Percentiles rank a stretch among this genome's conserved stretches.
These are phyloP conservation scores for Thraustotheca clavata DNA, from an alignment of 352 stramenopile species.

Conservation along the genomic window DNA sequence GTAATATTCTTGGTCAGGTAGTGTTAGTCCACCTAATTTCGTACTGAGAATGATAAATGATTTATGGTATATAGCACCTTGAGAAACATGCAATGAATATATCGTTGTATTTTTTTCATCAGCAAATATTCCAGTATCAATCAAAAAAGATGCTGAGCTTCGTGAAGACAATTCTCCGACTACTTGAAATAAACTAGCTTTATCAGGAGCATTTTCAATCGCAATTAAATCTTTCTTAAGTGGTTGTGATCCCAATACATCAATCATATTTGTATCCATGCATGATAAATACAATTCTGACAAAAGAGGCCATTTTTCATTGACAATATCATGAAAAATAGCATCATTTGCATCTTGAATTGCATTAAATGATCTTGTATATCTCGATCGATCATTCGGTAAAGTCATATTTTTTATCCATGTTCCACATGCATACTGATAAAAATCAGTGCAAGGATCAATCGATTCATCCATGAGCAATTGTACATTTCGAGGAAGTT, in stretches of 20 bases:
- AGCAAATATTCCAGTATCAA: slow-evolving; percentile 48
- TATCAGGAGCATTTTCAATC: slow-evolving; percentile 31
- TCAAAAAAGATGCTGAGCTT: slow-evolving; percentile 68
- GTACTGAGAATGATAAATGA: too few species aligned
- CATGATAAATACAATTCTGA: slow-evolving; percentile 51
- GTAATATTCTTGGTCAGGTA: slow-evolving; percentile 91
- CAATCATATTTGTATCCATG: slow-evolving; percentile 50
- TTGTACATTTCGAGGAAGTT: slow-evolving; percentile 24
- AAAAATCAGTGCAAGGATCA: slow-evolving; percentile 65
- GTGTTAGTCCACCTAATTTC: slow-evolving; percentile 68
- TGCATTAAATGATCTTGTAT: slow-evolving; percentile 36
- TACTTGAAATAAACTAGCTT: slow-evolving; percentile 38
- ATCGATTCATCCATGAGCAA: slow-evolving; percentile 35
- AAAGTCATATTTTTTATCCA: slow-evolving; percentile 43
- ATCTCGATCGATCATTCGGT: slow-evolving; percentile 23
- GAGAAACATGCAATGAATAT: slow-evolving; percentile 74
- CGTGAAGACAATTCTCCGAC: slow-evolving; percentile 40
- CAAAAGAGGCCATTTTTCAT: slow-evolving; percentile 53
- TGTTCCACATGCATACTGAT: slow-evolving; percentile 50
- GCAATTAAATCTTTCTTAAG: slow-evolving; percentile 33
- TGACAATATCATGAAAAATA: slow-evolving; percentile 44
- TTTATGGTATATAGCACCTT: slow-evolving; percentile 34
- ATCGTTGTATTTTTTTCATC: slow-evolving; percentile 81
- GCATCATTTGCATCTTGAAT: slow-evolving; percentile 45
- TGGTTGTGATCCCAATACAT: slow-evolving; percentile 33